Evolutionary conservation across 2,329 filamentous ascomycete genomes (phyloP), one percentile per base, ranked within the genome.

Genomic region (Fusarium equiseti): DNA sequence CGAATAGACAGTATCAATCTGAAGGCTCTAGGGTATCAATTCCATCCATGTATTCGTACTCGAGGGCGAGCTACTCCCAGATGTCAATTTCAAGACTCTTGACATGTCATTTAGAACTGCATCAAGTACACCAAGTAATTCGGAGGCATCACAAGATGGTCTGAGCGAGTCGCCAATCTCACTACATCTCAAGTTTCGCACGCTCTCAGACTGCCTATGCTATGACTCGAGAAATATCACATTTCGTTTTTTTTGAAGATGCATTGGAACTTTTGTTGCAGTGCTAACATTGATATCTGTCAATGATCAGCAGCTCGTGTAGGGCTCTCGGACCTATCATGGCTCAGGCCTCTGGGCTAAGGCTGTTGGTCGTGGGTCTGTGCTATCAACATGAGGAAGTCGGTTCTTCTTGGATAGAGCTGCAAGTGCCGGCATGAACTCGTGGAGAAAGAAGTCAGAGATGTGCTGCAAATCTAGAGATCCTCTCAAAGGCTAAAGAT

Each of bases 351-450:
- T 53, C 35, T 42, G 27, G 50, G 20, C 50, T 43, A 42, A 38
- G 18, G 24, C 50, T 29, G 32, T n/a, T 53, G 35, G 8, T 53
- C n/a, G 50, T 40, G 16, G 50, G 24, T 53, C 50, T 29, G 50
- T 26, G 45, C 45, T 26, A 48, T 48, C 45, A 29, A 27, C 18
- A 48, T 26, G 26, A 48, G 13, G 15, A 52, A 16, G 35, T 18
- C 50, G 27, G 20, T 29, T 42, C 18, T 16, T 38, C 9, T 27
- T 43, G 15, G 22, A 22, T n/a, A 29, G 32, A 53, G 26, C 18
- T 22, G 18, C 50, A 40, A 53, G 32, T 43, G 27, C 35, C 35
- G 50, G 22, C 24, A 53, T 53, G 50, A 53, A 53, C 50, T 42
- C 12, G 50, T 20, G 50, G 50, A 53, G 35, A 8, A 43, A 18